Evolutionary conservation across 169 alveolate species (phyloP).

Genomic region (Eimeria maxima): DNA sequence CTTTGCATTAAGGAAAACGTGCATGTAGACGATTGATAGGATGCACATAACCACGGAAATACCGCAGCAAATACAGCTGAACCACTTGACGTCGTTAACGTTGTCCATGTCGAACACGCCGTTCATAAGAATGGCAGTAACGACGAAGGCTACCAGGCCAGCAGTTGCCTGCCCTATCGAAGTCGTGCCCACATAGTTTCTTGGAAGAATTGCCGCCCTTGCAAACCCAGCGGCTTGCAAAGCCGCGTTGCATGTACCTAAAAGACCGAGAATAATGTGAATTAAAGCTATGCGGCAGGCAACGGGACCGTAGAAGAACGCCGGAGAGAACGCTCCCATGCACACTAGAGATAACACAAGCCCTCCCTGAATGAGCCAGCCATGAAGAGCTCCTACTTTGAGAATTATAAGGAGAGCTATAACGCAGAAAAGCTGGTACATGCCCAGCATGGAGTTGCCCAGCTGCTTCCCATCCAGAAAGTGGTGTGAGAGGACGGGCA

Average conservation of each 20-base stretch:
- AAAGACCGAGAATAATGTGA: slow-evolving; percentile 46
- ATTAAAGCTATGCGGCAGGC: slow-evolving; percentile 43
- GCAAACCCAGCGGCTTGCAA: slow-evolving; percentile 67
- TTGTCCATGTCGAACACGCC: slow-evolving; percentile 57
- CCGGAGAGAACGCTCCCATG: slow-evolving; percentile 73
- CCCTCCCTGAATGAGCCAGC: slow-evolving; percentile 74
- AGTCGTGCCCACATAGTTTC: slow-evolving; percentile 68
- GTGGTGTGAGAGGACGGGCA: slow-evolving; percentile 50
- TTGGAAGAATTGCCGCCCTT: slow-evolving; percentile 62
- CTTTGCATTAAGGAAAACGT: slow-evolving; percentile 41
- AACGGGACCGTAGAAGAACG: slow-evolving; percentile 38
- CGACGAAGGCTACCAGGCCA: slow-evolving; percentile 52
- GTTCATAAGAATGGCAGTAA: slow-evolving; percentile 57
- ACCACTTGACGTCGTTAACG: slow-evolving; percentile 40
- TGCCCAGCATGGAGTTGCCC: slow-evolving; percentile 61
- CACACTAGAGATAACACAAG: slow-evolving; percentile 37
- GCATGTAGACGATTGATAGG: slow-evolving; percentile 33
- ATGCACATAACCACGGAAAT: slow-evolving; percentile 25
- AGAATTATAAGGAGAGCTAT: slow-evolving; percentile 24
- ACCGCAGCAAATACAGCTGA: slow-evolving; percentile 38
- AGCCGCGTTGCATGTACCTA: slow-evolving; percentile 58
- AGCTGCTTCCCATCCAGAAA: slow-evolving; percentile 67
- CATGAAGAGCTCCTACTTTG: slow-evolving; percentile 57
- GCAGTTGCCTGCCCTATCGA: slow-evolving; percentile 70
- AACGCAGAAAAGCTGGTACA: slow-evolving; percentile 58